A percentile compares a stretch with the other conserved stretches of the same genome.
Evolutionary conservation across 2,329 filamentous ascomycete species (phyloP).

Genomic region (Fusarium lateritium): DNA sequence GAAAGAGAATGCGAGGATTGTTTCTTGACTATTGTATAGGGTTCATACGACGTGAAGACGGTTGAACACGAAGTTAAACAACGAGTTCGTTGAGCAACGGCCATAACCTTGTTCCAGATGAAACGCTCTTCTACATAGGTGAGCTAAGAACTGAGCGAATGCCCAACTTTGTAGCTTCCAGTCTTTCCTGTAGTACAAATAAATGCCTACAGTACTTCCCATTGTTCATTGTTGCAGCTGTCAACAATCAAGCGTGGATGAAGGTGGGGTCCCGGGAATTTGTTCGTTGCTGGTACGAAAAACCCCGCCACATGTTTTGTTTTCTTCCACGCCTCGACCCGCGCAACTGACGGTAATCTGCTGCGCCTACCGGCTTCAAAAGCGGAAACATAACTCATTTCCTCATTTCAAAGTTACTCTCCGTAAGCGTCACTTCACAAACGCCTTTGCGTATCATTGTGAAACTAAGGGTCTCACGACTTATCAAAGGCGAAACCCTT

Average conservation of each 20-base stretch:
- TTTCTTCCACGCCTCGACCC: conserved; percentile 36
- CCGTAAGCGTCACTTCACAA: neutral
- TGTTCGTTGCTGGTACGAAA: conserved; percentile 41
- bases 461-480: conserved; percentile 24
- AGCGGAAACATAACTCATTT: neutral
- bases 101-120: neutral
- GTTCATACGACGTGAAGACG: neutral
- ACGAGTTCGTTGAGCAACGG: neutral
- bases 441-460: neutral
- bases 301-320: conserved; percentile 46
- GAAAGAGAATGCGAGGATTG: neutral
- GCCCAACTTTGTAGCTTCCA: no score
- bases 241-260: conserved; percentile 13
- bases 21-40: neutral
- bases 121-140: neutral
- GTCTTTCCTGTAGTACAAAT: neutral
- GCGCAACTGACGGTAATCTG: conserved; percentile 2
- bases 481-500: conserved; percentile 12
- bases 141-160: neutral
- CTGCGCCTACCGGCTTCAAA: neutral
- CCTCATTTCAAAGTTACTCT: neutral
- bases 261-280: conserved; percentile 38
- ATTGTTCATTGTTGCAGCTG: conserved; percentile 6
- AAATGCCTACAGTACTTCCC: no score
- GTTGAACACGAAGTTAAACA: neutral